Conservation (phyloP, 805 yeast genomes). For the Schwanniomyces yamadae region DNA sequence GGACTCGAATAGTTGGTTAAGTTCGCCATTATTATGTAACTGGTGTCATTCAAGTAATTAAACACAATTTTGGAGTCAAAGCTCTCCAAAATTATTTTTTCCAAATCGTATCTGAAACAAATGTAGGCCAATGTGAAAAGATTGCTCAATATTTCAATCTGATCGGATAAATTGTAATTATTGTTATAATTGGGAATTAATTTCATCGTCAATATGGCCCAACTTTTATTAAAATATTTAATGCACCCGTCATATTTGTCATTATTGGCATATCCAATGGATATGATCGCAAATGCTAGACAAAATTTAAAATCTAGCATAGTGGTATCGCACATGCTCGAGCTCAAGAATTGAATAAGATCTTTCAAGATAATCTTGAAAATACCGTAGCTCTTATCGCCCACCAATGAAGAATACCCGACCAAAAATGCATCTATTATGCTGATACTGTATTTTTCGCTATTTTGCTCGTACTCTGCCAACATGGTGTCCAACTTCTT, state of each 20-base stretch:
- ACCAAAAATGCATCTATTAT: constrained; percentile 29
- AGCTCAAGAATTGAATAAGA: constrained; percentile 21
- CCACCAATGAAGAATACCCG: constrained; percentile 22
- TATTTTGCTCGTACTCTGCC: constrained; percentile 6
- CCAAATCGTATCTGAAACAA: constrained; percentile 39
- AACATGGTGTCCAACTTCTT: constrained; percentile 21
- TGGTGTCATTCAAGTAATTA: constrained; percentile 49
- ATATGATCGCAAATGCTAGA: constrained; percentile 42
- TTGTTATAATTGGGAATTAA: constrained; percentile 34
- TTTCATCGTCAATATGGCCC: constrained; percentile 41
- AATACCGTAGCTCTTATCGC: constrained; percentile 8
- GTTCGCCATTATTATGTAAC: constrained; percentile 41
- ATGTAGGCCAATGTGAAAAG: constrained; percentile 45
- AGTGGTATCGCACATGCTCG: constrained; percentile 10
- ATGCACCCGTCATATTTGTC: constrained; percentile 31
- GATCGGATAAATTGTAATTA: constrained; percentile 24
- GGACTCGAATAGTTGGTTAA: constrained; percentile 15
- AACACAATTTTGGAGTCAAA: constrained; percentile 46
- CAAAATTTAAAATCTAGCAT: constrained; percentile 33
- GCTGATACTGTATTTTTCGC: constrained; percentile 11
- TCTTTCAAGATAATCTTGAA: constrained; percentile 21
- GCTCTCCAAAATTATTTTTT: constrained; percentile 13
- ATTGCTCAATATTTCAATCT: constrained; percentile 43
- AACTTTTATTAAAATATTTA: constrained; percentile 41
- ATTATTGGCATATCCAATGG: constrained; percentile 40